These are phyloP conservation scores for Xylaria palmicola DNA, from an alignment of 495 filamentous ascomycete genomes.

Conservation along the genomic window DNA sequence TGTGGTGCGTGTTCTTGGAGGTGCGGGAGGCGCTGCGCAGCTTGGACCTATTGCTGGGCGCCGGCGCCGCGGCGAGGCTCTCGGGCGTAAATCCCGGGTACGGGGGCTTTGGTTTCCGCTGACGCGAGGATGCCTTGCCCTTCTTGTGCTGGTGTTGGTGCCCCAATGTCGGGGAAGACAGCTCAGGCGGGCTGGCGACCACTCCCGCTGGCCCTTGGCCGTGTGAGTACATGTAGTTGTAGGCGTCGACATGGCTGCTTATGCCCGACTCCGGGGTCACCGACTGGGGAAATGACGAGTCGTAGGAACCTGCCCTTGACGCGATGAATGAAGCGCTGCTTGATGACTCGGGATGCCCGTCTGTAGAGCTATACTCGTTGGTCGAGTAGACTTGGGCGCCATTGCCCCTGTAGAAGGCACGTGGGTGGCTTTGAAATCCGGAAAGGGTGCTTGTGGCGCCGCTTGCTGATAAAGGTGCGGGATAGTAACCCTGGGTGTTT, in stretches of 20 bases:
- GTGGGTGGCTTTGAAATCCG: conserved; percentile 23
- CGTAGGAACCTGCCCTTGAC: conserved; percentile 21
- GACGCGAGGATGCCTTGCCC: conserved; percentile 13
- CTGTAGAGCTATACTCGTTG: conserved; percentile 20
- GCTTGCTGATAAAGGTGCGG: conserved; percentile 13
- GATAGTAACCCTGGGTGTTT: conserved; percentile 22
- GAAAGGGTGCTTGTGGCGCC: conserved; percentile 22
- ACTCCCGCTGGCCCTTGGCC: conserved; percentile 21
- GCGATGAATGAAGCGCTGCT: conserved; percentile 22
- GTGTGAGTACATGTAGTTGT: conserved; percentile 23
- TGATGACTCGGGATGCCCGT: conserved; percentile 24
- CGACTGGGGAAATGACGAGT: conserved; percentile 23
- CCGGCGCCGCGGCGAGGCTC: conserved; percentile 19
- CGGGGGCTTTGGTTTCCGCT: conserved; percentile 21
- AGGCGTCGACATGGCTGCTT: conserved; percentile 20
- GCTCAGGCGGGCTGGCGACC: conserved; percentile 20
- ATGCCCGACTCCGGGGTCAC: conserved; percentile 21
- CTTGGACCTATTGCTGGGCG: conserved; percentile 21
- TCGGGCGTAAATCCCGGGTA: conserved; percentile 25
- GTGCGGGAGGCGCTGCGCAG: conserved; percentile 43
- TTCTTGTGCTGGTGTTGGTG: conserved; percentile 16
- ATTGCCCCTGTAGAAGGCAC: conserved; percentile 19
- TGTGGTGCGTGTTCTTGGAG: conserved; percentile 39
- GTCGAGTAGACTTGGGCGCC: conserved; percentile 21
- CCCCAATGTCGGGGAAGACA: conserved; percentile 15